These are phyloP conservation scores for Leishmania tarentolae DNA, from an alignment of 208 protist species.

Conservation along the genomic window DNA sequence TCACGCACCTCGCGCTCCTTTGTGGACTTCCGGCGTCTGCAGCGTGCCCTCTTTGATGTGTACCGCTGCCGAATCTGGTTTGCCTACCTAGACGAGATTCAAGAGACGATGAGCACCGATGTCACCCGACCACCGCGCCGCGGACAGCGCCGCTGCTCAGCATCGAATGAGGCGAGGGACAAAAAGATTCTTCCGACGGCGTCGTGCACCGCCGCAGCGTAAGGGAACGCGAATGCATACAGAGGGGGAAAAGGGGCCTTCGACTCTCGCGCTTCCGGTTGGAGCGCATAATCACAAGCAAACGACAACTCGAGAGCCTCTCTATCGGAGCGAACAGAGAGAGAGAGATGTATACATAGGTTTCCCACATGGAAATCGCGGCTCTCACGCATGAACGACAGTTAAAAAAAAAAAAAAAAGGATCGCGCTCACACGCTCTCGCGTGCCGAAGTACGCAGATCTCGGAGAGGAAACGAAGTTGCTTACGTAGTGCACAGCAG, in stretches of 20 bases:
- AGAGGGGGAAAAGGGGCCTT: background rate
- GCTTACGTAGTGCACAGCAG: background rate
- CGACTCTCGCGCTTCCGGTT: background rate
- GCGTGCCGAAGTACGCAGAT: background rate
- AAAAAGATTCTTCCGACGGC: constrained; percentile 9
- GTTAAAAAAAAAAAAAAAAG: background rate
- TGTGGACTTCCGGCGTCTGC: constrained; percentile 80
- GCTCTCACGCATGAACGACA: background rate
- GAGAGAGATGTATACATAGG: background rate
- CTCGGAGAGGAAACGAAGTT: background rate
- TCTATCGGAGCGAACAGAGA: background rate
- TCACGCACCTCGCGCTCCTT: constrained; percentile 43
- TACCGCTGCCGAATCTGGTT: constrained; percentile 86
- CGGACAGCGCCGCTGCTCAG: constrained; percentile 14
- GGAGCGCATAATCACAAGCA: background rate
- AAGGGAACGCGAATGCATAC: background rate
- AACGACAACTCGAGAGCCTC: background rate
- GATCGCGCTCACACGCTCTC: background rate
- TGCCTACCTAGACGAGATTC: constrained; percentile 80
- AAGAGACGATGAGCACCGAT: constrained; percentile 64
- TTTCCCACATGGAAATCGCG: constrained; percentile 1
- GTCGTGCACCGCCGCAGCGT: background rate
- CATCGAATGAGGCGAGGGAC: background rate
- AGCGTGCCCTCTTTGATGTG: constrained; percentile 71
- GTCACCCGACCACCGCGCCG: constrained; percentile 38